Percentiles rank a stretch among this genome's conserved stretches.
phyloP scores from a whole-genome alignment of 805 yeast genomes.

The Kuraishia capsulata region DNA sequence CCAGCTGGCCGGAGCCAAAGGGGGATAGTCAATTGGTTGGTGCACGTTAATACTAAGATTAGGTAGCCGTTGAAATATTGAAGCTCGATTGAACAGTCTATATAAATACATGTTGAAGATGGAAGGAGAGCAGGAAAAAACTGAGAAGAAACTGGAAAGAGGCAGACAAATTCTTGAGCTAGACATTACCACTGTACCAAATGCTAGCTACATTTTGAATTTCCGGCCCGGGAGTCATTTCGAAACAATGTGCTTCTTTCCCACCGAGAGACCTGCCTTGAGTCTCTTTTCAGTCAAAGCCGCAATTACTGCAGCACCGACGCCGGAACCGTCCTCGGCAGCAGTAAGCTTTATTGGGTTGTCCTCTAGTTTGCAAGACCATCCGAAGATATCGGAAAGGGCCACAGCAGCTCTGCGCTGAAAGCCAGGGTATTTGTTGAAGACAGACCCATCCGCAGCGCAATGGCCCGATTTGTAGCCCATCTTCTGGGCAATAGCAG shows the following conservation, averaged over 20 bases:
- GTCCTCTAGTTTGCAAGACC: conserved; percentile 31
- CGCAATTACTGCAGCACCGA: conserved; percentile 97
- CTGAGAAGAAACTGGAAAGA: too few species aligned
- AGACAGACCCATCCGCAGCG: conserved; percentile 97
- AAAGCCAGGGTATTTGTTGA: conserved; percentile 89
- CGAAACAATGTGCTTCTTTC: conserved; percentile 15
- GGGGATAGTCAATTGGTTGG: too few species aligned
- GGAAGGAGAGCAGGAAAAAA: too few species aligned
- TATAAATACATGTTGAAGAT: too few species aligned
- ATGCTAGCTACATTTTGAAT: too few species aligned
- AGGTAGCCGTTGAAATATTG: too few species aligned
- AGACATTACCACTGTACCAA: too few species aligned
- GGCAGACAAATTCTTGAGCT: too few species aligned
- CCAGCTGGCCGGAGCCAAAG: too few species aligned
- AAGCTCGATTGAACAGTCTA: too few species aligned
- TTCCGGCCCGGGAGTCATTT: too few species aligned
- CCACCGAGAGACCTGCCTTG: conserved; percentile 61
- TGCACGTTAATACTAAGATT: too few species aligned
- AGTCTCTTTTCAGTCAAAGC: conserved; percentile 84
- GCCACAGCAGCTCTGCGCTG: conserved; percentile 83
- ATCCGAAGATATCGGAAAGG: conserved; percentile 79
- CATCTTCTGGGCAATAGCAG: conserved; percentile 87
- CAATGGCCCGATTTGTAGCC: conserved; percentile 68
- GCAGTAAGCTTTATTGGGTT: conserved; percentile 50
- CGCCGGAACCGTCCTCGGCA: conserved; percentile 98